Evolutionary conservation across 2,329 filamentous ascomycete species (phyloP), one percentile per base, ranked within the genome.

Genomic region (Rhexocercosporidium sp.): DNA sequence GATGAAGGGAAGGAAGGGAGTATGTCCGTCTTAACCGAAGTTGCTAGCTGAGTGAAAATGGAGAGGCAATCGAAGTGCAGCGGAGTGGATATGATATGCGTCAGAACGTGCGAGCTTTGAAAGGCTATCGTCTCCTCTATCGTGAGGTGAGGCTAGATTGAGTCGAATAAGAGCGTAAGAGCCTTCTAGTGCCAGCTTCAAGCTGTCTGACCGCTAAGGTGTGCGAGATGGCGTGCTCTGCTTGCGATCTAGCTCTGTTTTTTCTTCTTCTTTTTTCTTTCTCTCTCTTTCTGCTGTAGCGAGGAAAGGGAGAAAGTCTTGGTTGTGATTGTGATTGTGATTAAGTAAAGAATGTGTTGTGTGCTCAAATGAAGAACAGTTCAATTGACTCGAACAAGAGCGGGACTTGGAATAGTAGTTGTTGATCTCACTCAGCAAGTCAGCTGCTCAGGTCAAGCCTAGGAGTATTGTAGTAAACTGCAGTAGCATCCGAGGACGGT

Each of bases 51-150:
- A 20, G 41, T 44, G n/a, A 16, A 20, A 6, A 22, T 47, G 44
- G n/a, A 25, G 18, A 7, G 8, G 12, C n/a, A 47, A 5, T 47
- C 9, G n/a, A 7, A 20, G 44, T 47, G 34, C 34, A 37, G 44
- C n/a, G n/a, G 11, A 47, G n/a, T 47, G 44, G 7, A 22, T 47
- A 6, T 44, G 49, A 51, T n/a, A 31, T 18, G 16, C 5, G 14
- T 56, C 18, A 37, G 51, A 56, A 56, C 51, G 51, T 56, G 51
- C 37, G 51, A 11, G 51, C 29, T n/a, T 56, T 56, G 51, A 56
- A 37, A 56, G 51, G 51, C 51, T 56, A 56, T 56, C 29, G 27
- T 56, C 44, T 47, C 3, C 3, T n/a, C 9, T n/a, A 20, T 20
- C 44, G 44, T 20, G 20, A n/a, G 18, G 22, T 8, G 44, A 47